Evolutionary conservation across 2,329 filamentous ascomycete species (phyloP), one percentile per base, ranked within the genome.

Genomic region (Cyanodermella asteris): DNA sequence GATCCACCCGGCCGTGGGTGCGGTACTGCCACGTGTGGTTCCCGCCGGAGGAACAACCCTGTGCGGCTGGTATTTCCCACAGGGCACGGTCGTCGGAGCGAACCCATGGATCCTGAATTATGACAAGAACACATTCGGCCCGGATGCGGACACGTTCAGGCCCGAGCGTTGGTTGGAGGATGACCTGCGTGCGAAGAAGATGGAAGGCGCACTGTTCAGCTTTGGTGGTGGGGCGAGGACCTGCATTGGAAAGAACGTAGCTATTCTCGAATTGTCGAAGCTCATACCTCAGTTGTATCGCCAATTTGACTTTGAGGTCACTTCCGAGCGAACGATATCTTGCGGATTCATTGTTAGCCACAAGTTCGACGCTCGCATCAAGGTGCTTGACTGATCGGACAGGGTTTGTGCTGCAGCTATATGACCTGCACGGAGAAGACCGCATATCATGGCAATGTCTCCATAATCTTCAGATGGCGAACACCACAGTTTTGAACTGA

Each of bases 201-300:
- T 36, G 25, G 34, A 36, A 13, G 26, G 28, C 1, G 50, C 48
- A 1, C 58, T 61, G 55, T 50, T 62, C 34, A 53, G 60, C 24
- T 65, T 64, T 36, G 60, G 61, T 3, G 55, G 55, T 7, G 61
- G 61, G 0, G 47, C 56, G 2, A 39, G 60, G 33, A 63, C 59
- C 2, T 64, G 59, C 27, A 56, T 63, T 24, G 59, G 59, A 5
- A 43, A 41, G 27, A 41, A 43, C 23, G 41, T 43, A 21, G 34
- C 33, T 18, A 22, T 43, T 10, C 24, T 42, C 18, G 38, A 43
- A 26, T 36, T 43, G 16, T 35, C 34, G 20, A 42, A 43, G 25
- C 20, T 40, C 11, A 27, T 42, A 11, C 40, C 40, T 6, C 31
- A 8, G 31, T 29, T 2, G 9, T n/a, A n/a, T n/a, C n/a, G n/a